A percentile compares a stretch with the other conserved stretches of the same genome.
phyloP scores from a whole-genome alignment of 352 stramenopile species.

The Pythium pectinolyticum region DNA sequence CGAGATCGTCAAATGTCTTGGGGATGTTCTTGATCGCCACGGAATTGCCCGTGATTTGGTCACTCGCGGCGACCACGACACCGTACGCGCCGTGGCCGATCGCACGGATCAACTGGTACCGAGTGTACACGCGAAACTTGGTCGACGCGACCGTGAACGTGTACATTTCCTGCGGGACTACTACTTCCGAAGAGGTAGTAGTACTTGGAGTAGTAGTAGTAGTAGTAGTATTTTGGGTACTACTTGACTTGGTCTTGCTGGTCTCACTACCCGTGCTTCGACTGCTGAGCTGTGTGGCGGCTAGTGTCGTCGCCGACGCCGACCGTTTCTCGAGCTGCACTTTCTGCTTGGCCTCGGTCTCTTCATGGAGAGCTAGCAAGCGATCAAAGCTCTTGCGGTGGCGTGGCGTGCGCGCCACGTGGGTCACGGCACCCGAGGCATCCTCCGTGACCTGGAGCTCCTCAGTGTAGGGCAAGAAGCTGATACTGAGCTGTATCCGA shows the following conservation, averaged over 20 bases:
- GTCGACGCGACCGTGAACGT: conserved; percentile 81
- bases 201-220: no score
- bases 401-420: conserved; percentile 32
- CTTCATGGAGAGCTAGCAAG: conserved; percentile 68
- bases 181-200: neutral
- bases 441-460: conserved; percentile 44
- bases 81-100: conserved; percentile 82
- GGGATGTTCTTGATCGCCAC: conserved; percentile 87
- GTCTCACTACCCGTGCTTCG: no score
- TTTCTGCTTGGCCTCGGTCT: conserved; percentile 55
- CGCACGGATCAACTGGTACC: conserved; percentile 80
- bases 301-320: conserved; percentile 10
- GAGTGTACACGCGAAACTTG: conserved; percentile 82
- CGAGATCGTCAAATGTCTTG: conserved; percentile 81
- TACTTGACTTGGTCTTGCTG: no score
- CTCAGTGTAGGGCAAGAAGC: conserved; percentile 67
- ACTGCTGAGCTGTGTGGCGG: neutral
- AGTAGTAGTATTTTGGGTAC: no score
- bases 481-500: conserved; percentile 76
- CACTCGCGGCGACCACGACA: conserved; percentile 76
- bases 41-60: conserved; percentile 80
- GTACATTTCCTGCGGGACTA: conserved; percentile 68
- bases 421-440: conserved; percentile 29
- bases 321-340: conserved; percentile 37
- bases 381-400: conserved; percentile 80